Conservation (phyloP, 345 rosid genomes). For the Camelina neglecta region DNA sequence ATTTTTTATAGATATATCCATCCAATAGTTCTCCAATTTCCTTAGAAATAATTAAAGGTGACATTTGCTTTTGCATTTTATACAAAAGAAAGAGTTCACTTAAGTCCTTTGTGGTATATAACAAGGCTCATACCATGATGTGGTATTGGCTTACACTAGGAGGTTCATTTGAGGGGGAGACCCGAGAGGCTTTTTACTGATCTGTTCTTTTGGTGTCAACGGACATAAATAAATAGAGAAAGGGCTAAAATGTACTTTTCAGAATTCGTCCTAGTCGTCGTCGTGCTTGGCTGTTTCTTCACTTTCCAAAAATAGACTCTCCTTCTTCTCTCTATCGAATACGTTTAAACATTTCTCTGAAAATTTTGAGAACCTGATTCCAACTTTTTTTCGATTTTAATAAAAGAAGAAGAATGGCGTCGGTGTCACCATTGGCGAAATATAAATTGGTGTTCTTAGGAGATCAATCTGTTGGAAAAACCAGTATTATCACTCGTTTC, state of each 20-base stretch:
- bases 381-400: not conserved
- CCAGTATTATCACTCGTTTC: slow-evolving; percentile 90
- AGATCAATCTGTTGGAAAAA: slow-evolving; percentile 89
- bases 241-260: slow-evolving; percentile 16
- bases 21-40: not conserved
- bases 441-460: slow-evolving; percentile 91
- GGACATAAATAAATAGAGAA: not conserved
- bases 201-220: not conserved
- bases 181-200: not conserved
- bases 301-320: slow-evolving; percentile 27
- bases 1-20: not conserved
- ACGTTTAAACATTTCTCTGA: slow-evolving; percentile 7
- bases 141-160: no score
- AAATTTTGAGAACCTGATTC: slow-evolving; percentile 1
- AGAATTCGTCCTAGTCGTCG: not conserved
- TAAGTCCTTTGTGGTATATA: not conserved
- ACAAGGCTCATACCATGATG: not conserved
- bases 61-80: not conserved
- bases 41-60: not conserved
- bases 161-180: no score
- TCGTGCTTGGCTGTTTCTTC: slow-evolving; percentile 38
- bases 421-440: slow-evolving; percentile 83
- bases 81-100: not conserved
- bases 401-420: slow-evolving; percentile 52
- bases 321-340: not conserved